Conservation (phyloP, 352 stramenopile genomes). For the Thalassiosira oceanica region DNA sequence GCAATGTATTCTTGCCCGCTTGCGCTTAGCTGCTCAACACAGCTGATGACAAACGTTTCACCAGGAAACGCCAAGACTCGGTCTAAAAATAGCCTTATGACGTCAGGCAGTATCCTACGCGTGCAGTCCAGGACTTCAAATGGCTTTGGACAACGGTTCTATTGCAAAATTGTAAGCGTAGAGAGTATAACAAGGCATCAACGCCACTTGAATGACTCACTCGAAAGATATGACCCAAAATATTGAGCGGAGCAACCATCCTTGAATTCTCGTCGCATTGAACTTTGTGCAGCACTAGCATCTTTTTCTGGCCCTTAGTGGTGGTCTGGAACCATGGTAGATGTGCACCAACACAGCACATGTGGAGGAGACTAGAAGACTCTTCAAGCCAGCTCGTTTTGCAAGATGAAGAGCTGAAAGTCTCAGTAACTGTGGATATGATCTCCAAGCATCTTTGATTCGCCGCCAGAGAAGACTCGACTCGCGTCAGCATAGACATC, state of each 20-base stretch:
- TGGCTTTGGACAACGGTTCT: conserved; percentile 25
- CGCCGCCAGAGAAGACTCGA: too few species aligned
- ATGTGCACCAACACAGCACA: conserved; percentile 21
- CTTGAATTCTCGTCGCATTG: conserved; percentile 19
- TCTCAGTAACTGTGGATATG: too few species aligned
- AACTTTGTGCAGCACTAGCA: conserved; percentile 38
- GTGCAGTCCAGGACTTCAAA: conserved; percentile 43
- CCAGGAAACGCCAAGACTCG: conserved; percentile 35
- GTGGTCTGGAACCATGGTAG: conserved; percentile 20
- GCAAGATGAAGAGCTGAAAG: too few species aligned
- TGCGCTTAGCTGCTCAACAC: conserved; percentile 21
- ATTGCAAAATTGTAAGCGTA: neutral
- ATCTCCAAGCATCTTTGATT: too few species aligned
- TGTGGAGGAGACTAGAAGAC: conserved; percentile 23
- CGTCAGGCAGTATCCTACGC: conserved; percentile 15
- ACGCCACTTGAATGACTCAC: conserved; percentile 12
- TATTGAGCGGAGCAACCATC: conserved; percentile 18
- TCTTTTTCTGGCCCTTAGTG: conserved; percentile 9
- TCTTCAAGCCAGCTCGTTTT: conserved; percentile 20
- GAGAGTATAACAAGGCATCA: neutral
- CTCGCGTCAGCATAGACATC: too few species aligned
- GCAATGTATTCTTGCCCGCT: conserved; percentile 38
- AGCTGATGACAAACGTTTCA: conserved; percentile 28
- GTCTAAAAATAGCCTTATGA: conserved; percentile 36
- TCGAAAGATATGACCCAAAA: conserved; percentile 43